Evolutionary conservation across 2,329 filamentous ascomycete genomes (phyloP).

Genomic region (Colletotrichum lentis): DNA sequence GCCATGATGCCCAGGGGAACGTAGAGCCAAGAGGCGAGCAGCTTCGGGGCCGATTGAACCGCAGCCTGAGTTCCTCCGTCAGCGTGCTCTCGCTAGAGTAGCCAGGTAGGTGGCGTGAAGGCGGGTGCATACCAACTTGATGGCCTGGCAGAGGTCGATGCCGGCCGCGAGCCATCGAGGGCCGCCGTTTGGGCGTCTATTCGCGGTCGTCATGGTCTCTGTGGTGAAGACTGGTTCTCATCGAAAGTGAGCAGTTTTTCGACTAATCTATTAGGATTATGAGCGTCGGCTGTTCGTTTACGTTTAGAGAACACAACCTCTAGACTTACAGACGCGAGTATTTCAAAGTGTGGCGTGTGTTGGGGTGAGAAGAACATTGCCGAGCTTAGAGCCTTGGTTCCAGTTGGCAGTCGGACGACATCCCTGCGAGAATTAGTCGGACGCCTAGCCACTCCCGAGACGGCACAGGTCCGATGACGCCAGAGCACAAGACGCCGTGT

Average conservation of each 20-base stretch:
- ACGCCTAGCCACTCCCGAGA: background rate
- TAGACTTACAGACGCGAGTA: background rate
- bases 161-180: slow-evolving; percentile 9
- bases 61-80: background rate
- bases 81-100: too few species aligned
- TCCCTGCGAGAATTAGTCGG: background rate
- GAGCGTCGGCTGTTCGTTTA: background rate
- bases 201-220: slow-evolving; percentile 15
- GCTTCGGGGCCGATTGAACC: slow-evolving; percentile 39
- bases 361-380: background rate
- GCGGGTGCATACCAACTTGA: slow-evolving; percentile 26
- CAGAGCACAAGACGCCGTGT: background rate
- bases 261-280: background rate
- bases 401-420: background rate
- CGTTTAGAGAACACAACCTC: too few species aligned
- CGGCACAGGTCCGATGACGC: background rate
- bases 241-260: background rate
- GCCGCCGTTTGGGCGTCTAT: background rate
- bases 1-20: slow-evolving; percentile 56
- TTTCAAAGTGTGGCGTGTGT: background rate
- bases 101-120: too few species aligned
- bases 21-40: slow-evolving; percentile 56
- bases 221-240: background rate
- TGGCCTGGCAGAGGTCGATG: slow-evolving; percentile 16
- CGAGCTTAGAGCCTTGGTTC: background rate